Evolutionary conservation across 352 stramenopile genomes (phyloP).

Genomic region (Saprolegnia diclina): DNA sequence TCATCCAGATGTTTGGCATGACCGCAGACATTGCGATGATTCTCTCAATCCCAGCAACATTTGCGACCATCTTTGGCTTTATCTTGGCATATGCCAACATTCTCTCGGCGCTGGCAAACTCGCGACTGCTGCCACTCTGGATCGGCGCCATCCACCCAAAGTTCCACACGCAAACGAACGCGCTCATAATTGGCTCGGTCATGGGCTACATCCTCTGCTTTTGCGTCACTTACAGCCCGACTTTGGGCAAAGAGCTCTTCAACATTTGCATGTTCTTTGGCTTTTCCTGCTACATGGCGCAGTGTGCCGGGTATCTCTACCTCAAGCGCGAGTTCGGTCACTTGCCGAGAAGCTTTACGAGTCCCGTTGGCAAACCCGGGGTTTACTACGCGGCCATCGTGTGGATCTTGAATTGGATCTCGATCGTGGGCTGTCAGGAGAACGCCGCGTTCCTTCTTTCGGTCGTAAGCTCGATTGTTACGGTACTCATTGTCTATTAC

Average conservation of each 20-base stretch:
- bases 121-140: conserved; percentile 31
- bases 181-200: conserved; percentile 29
- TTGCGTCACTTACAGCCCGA: conserved; percentile 29
- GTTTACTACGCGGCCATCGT: conserved; percentile 32
- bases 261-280: conserved; percentile 34
- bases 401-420: conserved; percentile 32
- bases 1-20: conserved; percentile 33
- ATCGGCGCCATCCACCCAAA: conserved; percentile 21
- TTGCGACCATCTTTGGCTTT: conserved; percentile 36
- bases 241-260: conserved; percentile 33
- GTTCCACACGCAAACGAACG: conserved; percentile 30
- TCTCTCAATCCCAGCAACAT: conserved; percentile 36
- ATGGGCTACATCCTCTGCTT: conserved; percentile 38
- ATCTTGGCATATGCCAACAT: conserved; percentile 40
- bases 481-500: conserved; percentile 31
- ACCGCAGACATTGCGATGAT: conserved; percentile 30
- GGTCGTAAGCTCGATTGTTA: conserved; percentile 28
- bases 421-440: conserved; percentile 33
- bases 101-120: conserved; percentile 34
- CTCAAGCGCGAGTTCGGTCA: conserved; percentile 33
- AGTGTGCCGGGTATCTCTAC: conserved; percentile 36
- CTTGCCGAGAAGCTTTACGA: conserved; percentile 35
- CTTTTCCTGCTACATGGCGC: conserved; percentile 33
- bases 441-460: conserved; percentile 26
- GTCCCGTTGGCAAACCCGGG: conserved; percentile 32